A percentile compares a stretch with the other conserved stretches of the same genome.
Conservation (phyloP, 106 monocot genomes). For the Chionographis japonica region DNA sequence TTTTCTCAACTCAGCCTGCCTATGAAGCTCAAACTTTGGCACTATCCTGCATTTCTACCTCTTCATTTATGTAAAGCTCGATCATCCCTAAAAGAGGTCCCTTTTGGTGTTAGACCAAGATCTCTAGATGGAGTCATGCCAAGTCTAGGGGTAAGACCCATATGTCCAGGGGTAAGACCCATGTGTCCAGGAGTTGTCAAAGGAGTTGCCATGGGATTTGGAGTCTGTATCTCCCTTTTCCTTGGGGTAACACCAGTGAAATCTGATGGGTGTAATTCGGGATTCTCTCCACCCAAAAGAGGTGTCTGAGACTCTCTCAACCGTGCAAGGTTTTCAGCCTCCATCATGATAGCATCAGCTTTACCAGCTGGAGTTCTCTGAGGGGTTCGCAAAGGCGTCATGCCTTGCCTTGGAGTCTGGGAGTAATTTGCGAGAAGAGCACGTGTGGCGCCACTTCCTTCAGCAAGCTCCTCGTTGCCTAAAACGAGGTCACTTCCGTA, state of each 20-base stretch:
- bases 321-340: constrained; percentile 95
- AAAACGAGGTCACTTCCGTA: constrained; percentile 70
- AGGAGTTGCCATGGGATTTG: constrained; percentile 95
- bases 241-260: constrained; percentile 93
- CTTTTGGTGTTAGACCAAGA: constrained; percentile 66
- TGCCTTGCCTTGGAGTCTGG: constrained; percentile 78
- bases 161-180: constrained; percentile 82
- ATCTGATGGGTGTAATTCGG: constrained; percentile 93
- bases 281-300: constrained; percentile 92
- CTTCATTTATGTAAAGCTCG: constrained; percentile 96
- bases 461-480: constrained; percentile 54
- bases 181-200: constrained; percentile 68
- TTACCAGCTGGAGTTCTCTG: constrained; percentile 89
- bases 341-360: constrained; percentile 97
- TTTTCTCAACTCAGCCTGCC: constrained; percentile 75
- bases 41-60: constrained; percentile 61
- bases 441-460: constrained; percentile 84
- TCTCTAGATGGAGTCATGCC: constrained; percentile 90
- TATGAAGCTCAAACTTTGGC: constrained; percentile 58
- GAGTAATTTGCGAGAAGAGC: constrained; percentile 90
- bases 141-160: constrained; percentile 83
- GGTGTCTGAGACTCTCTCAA: constrained; percentile 95
- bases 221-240: constrained; percentile 90
- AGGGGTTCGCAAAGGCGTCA: constrained; percentile 75
- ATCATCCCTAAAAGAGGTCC: constrained; percentile 84